A percentile compares a stretch with the other conserved stretches of the same genome.
Conservation (phyloP, 2,329 filamentous ascomycete species). For the Stagonosporopsis tanaceti region DNA sequence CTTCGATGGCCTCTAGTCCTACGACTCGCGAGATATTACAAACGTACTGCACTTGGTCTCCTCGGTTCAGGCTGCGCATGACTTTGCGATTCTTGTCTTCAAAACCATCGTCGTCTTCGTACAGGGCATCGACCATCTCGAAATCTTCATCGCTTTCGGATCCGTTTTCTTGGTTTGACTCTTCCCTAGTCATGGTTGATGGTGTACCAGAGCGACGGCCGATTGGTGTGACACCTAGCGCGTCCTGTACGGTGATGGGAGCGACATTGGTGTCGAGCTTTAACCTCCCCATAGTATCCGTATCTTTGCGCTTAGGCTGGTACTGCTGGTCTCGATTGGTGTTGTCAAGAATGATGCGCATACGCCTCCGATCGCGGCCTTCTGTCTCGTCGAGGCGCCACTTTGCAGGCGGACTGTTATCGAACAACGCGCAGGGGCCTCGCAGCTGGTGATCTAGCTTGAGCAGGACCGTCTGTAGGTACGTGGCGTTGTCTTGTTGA, state of each 20-base stretch:
- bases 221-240: constrained; percentile 42
- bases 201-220: constrained; percentile 30
- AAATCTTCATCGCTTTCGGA: constrained; percentile 82
- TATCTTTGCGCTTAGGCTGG: constrained; percentile 81
- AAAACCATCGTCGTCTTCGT: constrained; percentile 82
- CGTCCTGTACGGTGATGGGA: constrained; percentile 38
- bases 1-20: constrained; percentile 91
- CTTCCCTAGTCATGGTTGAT: constrained; percentile 27
- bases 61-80: constrained; percentile 89
- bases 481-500: constrained; percentile 87
- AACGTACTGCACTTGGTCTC: constrained; percentile 90
- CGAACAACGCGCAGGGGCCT: constrained; percentile 82
- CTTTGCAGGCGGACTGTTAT: constrained; percentile 68
- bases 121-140: constrained; percentile 93
- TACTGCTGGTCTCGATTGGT: constrained; percentile 73
- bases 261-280: constrained; percentile 57
- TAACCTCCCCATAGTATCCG: constrained; percentile 58
- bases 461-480: constrained; percentile 76
- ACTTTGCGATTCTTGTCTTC: constrained; percentile 99
- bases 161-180: constrained; percentile 40
- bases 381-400: constrained; percentile 98
- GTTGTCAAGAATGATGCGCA: constrained; percentile 83
- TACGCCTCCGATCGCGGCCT: constrained; percentile 91
- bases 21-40: constrained; percentile 96
- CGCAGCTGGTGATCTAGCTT: constrained; percentile 81